Conservation (phyloP, 169 alveolate genomes). For the Plasmodium fragile region DNA sequence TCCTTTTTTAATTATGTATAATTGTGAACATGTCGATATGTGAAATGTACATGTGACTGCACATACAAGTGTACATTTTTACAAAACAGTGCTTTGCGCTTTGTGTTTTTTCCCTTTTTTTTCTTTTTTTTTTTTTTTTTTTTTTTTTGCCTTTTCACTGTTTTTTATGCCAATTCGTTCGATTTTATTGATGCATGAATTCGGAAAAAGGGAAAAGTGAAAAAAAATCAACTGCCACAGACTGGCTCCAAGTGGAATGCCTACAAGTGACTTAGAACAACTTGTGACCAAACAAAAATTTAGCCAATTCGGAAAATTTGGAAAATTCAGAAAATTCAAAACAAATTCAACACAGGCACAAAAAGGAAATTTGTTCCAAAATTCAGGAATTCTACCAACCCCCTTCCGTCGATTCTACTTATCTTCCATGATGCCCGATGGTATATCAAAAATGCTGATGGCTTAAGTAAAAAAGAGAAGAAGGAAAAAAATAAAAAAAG, state of each 20-base stretch:
- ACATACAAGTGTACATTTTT: constrained; percentile 1
- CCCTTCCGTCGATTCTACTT: not conserved
- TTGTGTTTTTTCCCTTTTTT: not conserved
- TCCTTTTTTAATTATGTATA: not conserved
- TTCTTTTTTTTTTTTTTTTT: not conserved
- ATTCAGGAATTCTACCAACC: not conserved
- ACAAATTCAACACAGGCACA: not conserved
- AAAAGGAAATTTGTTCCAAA: not conserved
- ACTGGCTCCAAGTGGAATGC: not conserved
- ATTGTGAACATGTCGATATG: not conserved
- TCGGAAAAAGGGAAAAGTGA: not conserved
- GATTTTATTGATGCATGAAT: not conserved
- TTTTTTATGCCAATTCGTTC: not conserved
- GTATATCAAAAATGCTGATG: not conserved
- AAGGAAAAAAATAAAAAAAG: not conserved
- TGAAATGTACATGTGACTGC: constrained; percentile 4
- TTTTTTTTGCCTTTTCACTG: not conserved
- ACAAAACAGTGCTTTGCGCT: not conserved
- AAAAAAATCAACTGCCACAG: not conserved
- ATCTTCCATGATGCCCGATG: not conserved
- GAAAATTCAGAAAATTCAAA: not conserved
- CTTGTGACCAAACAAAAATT: not conserved
- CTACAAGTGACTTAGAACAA: not conserved
- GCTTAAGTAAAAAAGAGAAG: not conserved
- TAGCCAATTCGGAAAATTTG: not conserved